Percentiles rank a stretch among this genome's conserved stretches.
Conservation (phyloP, 2,329 filamentous ascomycete genomes). For the Teratosphaeria pseudoeucalypti region DNA sequence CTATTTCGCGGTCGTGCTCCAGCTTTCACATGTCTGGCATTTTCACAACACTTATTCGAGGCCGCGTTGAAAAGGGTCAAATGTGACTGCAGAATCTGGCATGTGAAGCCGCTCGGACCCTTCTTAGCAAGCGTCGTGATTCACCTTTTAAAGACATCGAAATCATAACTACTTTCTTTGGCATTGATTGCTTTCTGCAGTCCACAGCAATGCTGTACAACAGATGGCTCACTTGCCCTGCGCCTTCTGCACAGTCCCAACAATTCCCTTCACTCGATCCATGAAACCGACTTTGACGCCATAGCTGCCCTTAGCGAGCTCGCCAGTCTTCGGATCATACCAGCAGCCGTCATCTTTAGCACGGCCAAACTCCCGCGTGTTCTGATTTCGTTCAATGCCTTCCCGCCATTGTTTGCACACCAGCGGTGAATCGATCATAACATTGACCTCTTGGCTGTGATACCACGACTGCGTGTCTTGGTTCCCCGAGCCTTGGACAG, state of each 20-base stretch:
- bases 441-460: conserved; percentile 66
- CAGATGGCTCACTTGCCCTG: conserved; percentile 4
- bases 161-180: not conserved
- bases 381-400: conserved; percentile 54
- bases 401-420: conserved; percentile 56
- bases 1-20: not conserved
- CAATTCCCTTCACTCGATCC: conserved; percentile 47
- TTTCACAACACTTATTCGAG: not conserved
- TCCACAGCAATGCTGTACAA: not conserved
- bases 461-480: conserved; percentile 74
- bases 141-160: not conserved
- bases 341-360: conserved; percentile 51
- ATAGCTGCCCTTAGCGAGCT: conserved; percentile 32
- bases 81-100: not conserved
- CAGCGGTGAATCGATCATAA: conserved; percentile 56
- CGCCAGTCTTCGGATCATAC: conserved; percentile 39
- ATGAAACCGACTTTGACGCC: conserved; percentile 43
- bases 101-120: not conserved
- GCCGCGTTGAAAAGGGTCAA: not conserved
- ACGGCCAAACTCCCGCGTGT: conserved; percentile 50
- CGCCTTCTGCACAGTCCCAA: conserved; percentile 49
- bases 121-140: not conserved
- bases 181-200: not conserved
- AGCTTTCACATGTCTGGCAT: not conserved
- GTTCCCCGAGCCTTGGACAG: conserved; percentile 65